Base-by-base conservation (phyloP, 805 yeast species). In the Komagataella pastoris region DNA sequence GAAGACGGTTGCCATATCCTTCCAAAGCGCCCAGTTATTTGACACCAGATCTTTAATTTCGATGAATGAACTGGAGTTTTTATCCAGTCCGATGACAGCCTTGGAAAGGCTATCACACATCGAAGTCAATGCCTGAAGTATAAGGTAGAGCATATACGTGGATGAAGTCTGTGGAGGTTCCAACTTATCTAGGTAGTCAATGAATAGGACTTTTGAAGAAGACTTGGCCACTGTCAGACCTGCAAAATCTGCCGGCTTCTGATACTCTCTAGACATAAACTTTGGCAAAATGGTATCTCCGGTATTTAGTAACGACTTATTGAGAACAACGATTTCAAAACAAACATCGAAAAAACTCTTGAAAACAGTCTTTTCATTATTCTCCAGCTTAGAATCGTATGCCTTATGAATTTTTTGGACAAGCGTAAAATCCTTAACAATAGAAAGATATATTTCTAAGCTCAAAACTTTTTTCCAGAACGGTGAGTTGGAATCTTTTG, bases 181-280 rank as follows among this genome's bases (percentile, higher is more conserved):
- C 0, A 69, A 58, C 59, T 89, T 89, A 61, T 91, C 98, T 21
- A 93, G 71, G 51, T 83, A 76, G 52, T 91, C 97, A 30, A 90
- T 70, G 52, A 80, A 75, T 12, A 80, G 68, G 0, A 82, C 71
- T 56, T 80, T 77, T 48, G 76, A 65, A 2, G 70, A 60, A 0
- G 86, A 76, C 8, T 62, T 63, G 3, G 68, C 64, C 14, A 64
- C 61, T 0, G 81, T 72, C 24, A 82, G 65, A 0, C 70, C 61
- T 14, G 19, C 47, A 7, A 48, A 7, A 19, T 51, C 49, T 14
- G 59, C 18, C 6, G 49, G 50, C 1, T 56, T 19, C 6, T 51
- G 46, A 24, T n/a, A 36, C 46, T 17, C 40, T 24, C 52, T 53
- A 17, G 51, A 58, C 12, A 52, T 50, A 12, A 57, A 54, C 1